Evolutionary conservation across 805 yeast genomes (phyloP).

Genomic region (Ogataea naganishii): DNA sequence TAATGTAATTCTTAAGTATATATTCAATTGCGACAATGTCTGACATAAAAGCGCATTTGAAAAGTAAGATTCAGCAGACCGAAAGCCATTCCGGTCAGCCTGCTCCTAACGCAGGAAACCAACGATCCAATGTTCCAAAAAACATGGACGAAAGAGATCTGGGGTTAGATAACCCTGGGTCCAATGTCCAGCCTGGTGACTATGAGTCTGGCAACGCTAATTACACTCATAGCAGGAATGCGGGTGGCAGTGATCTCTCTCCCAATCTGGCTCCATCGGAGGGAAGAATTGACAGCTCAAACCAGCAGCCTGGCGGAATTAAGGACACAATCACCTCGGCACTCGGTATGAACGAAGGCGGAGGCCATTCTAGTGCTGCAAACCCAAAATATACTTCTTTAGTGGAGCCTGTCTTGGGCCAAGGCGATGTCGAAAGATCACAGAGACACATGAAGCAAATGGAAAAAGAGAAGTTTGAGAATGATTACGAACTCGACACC

Average conservation of each 20-base stretch:
- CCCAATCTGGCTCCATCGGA: slow-evolving; percentile 9
- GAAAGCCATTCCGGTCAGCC: slow-evolving; percentile 2
- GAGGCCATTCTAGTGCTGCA: slow-evolving; percentile 1
- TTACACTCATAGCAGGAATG: slow-evolving; percentile 5
- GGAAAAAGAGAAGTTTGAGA: too few relatives aligned
- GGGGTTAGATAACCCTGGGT: slow-evolving; percentile 7
- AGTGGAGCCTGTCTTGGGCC: slow-evolving; percentile 18
- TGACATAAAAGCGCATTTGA: too few relatives aligned
- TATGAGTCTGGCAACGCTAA: too few relatives aligned
- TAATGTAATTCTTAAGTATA: too few relatives aligned
- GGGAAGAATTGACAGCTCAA: slow-evolving; percentile 4
- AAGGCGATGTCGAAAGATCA: slow-evolving; percentile 9
- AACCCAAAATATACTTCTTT: slow-evolving; percentile 18
- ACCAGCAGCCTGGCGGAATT: slow-evolving; percentile 4
- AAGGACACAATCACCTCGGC: background rate
- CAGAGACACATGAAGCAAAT: too few relatives aligned
- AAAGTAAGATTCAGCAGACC: background rate
- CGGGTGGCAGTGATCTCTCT: slow-evolving; percentile 6
- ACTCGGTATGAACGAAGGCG: background rate
- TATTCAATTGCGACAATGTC: too few relatives aligned
- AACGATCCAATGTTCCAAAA: too few relatives aligned
- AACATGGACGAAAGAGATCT: too few relatives aligned
- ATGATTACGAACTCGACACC: too few relatives aligned
- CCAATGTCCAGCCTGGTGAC: slow-evolving; percentile 4
- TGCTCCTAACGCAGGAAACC: slow-evolving; percentile 2